These are phyloP conservation scores for Sesbania bispinosa DNA, from an alignment of 306 rosid species.

Conservation along the genomic window DNA sequence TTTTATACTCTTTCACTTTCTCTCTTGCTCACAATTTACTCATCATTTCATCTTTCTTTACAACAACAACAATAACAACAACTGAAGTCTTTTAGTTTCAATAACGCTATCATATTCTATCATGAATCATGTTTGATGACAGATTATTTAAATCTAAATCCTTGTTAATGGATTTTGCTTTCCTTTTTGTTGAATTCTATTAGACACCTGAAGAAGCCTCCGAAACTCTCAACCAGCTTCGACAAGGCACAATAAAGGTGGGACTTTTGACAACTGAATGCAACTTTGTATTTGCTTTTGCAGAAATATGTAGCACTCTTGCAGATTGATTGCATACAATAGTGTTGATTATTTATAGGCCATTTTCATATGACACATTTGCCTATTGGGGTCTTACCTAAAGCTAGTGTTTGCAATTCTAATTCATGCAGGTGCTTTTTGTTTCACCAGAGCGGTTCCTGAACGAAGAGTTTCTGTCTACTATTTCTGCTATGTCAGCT, in stretches of 20 bases:
- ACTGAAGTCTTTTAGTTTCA: neutral
- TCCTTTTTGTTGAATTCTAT: slow-evolving; percentile 20
- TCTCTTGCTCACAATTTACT: neutral
- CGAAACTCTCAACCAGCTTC: slow-evolving; percentile 59
- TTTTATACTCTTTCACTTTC: neutral
- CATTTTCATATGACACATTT: slow-evolving; percentile 1
- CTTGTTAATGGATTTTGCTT: neutral
- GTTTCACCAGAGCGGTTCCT: slow-evolving; percentile 92
- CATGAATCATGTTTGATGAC: neutral
- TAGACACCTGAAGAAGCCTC: slow-evolving; percentile 72
- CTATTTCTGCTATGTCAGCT: slow-evolving; percentile 45
- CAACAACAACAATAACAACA: too few relatives aligned
- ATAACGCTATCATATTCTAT: neutral
- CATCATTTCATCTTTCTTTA: too few relatives aligned
- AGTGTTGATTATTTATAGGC: neutral
- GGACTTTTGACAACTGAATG: neutral
- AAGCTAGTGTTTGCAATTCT: slow-evolving; percentile 20
- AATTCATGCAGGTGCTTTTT: slow-evolving; percentile 68
- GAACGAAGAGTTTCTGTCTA: slow-evolving; percentile 69
- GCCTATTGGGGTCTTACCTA: neutral
- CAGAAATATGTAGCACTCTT: neutral
- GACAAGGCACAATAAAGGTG: slow-evolving; percentile 72
- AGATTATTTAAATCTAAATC: neutral
- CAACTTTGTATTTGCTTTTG: neutral
- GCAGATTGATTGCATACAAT: slow-evolving; percentile 12